Conservation (phyloP, 352 stramenopile genomes). For the Pythium pyrilobum region DNA sequence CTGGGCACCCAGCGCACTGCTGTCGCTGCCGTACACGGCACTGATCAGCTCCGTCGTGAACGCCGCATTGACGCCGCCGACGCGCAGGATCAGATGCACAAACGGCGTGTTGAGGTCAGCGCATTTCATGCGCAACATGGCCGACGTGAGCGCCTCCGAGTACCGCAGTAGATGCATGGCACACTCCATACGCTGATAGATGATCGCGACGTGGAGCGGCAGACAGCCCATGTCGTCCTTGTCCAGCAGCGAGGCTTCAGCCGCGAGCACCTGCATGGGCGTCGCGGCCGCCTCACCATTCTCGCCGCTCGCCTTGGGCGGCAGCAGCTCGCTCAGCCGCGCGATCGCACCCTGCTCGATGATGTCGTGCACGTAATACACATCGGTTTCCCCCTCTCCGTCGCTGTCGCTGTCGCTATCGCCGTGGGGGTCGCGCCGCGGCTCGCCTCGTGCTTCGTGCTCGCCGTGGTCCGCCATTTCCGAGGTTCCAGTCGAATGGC, state of each 20-base stretch:
- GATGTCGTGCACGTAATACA: slow-evolving; percentile 58
- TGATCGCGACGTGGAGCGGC: slow-evolving; percentile 65
- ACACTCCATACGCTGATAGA: slow-evolving; percentile 46
- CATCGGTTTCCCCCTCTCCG: slow-evolving; percentile 29
- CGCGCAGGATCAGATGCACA: slow-evolving; percentile 60
- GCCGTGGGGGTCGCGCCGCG: slow-evolving; percentile 2
- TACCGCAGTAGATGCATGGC: slow-evolving; percentile 49
- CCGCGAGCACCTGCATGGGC: slow-evolving; percentile 35
- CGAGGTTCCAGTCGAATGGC: neutral
- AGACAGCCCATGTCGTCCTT: slow-evolving; percentile 84
- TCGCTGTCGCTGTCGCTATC: slow-evolving; percentile 36
- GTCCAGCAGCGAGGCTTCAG: slow-evolving; percentile 56
- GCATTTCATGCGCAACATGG: slow-evolving; percentile 63
- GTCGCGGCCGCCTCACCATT: neutral
- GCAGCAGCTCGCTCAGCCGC: slow-evolving; percentile 44
- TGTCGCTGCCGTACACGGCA: slow-evolving; percentile 26
- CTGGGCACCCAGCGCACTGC: neutral
- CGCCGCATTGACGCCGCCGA: slow-evolving; percentile 46
- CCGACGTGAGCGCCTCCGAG: slow-evolving; percentile 57
- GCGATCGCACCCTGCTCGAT: slow-evolving; percentile 45
- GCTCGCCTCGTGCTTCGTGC: neutral
- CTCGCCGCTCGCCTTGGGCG: slow-evolving; percentile 7
- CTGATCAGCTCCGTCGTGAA: slow-evolving; percentile 38
- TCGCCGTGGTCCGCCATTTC: neutral
- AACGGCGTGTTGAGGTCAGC: slow-evolving; percentile 59